Evolutionary conservation across 2,329 filamentous ascomycete species (phyloP), one percentile per base, ranked within the genome.

Genomic region (Uncinocarpus reesii): DNA sequence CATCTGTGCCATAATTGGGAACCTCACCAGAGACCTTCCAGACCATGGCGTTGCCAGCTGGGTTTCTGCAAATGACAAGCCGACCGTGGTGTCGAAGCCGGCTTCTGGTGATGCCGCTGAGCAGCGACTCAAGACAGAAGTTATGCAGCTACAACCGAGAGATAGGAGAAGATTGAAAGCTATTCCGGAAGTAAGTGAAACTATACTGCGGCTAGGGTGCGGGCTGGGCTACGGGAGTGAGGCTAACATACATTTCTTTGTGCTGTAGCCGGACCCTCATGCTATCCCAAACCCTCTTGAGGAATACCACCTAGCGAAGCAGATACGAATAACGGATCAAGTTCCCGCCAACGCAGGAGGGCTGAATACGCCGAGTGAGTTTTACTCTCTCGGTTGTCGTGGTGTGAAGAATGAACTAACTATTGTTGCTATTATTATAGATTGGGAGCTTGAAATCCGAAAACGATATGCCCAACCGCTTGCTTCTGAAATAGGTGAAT

Each of bases 291-390:
- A 58, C 48, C 62, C 65, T 48, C 55, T 69, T 42, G 68, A 71
- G 51, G 62, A 70, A 56, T 71, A 70, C 43, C 64, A 71, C 35
- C 57, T 63, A 21, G 70, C 69, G 7, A 69, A 70, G 49, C 67
- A 69, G 49, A 71, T 73, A 47, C 75, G 73, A 57, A 61, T 74
- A 37, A 71, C 75, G 23, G 75, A 81, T 24, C 78, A 86, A 49
- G 76, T 80, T 7, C 80, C 83, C 21, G 75, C 81, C 23, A 81
- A 80, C 59, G 82, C 83, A 20, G 82, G 80, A 23, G 83, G 83
- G 16, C 74, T 90, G 38, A 88, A 86, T 56, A 87, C 90, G 73
- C 93, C 76, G 29, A 79, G 83, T 87, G 72, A 62, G 81, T 68
- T 23, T 18, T 21, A n/a, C n/a, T 20, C 10, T 11, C 8, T 18